phyloP scores from a whole-genome alignment of 2,329 filamentous ascomycete species.

The Ophiostoma sp. region DNA sequence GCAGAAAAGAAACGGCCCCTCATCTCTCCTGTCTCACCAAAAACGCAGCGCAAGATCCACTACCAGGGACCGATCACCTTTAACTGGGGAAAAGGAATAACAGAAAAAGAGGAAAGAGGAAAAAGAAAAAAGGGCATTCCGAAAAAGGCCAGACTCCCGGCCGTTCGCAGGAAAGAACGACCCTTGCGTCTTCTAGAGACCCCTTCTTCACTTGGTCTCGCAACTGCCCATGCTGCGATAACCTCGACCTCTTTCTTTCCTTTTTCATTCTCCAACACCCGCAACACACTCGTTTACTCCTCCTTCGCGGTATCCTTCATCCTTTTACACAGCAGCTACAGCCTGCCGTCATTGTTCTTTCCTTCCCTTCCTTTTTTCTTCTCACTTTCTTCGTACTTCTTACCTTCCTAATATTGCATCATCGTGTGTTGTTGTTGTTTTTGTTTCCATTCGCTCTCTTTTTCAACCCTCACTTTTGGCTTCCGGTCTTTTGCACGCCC shows the following conservation, averaged over 20 bases:
- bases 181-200: not conserved
- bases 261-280: not conserved
- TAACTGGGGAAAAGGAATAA: conserved; percentile 9
- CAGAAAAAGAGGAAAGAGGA: conserved; percentile 10
- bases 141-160: conserved; percentile 12
- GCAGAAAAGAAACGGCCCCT: conserved; percentile 13
- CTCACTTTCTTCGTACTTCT: not conserved
- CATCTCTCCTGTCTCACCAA: conserved; percentile 25
- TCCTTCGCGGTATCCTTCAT: not conserved
- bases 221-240: conserved; percentile 12
- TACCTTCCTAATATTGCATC: not conserved
- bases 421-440: not conserved
- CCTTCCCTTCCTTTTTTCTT: not conserved
- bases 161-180: not conserved
- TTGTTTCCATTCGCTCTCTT: not conserved
- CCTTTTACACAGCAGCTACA: not conserved
- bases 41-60: conserved; percentile 21
- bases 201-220: not conserved
- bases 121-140: not conserved
- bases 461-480: conserved; percentile 4
- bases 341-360: conserved; percentile 14
- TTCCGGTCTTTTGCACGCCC: not conserved
- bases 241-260: not conserved
- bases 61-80: not conserved
- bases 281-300: not conserved